Evolutionary conservation across 441 rosid genomes (phyloP), one percentile per base, ranked within the genome.

Genomic region (Omphalea diandra): DNA sequence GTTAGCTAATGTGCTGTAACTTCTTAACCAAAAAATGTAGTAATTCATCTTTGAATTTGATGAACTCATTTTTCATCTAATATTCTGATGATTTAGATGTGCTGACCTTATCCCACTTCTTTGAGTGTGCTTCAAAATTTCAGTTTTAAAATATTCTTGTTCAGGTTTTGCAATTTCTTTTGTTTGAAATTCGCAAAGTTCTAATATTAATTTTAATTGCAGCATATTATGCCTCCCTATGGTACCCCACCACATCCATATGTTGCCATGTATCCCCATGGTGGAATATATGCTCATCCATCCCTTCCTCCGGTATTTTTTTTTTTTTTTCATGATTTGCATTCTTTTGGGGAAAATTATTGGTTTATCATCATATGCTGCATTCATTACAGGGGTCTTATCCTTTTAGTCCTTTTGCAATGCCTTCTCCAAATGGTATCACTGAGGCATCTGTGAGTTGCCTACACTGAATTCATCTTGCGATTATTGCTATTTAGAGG

Each of bases 141-240:
- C 14, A 3, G 1, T 68, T 18, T 22, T 17, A 12, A 18, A 46
- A 22, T 20, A 14, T 29, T 64, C 44, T 22, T 9, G 36, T 31
- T 73, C 50, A 53, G 1, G 4, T 62, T 50, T 20, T 29, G 14
- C 41, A 24, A n/a, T 65, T 65, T 31, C 59, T 67, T 14, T 33
- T 22, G 49, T 29, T 47, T 14, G 32, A n/a, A 44, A 67, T 31
- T 49, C 52, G 33, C 47, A 47, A 69, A 41, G 36, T 62, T 59
- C 63, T 67, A 9, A 75, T 72, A 40, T 41, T 46, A 32, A 0
- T 65, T 67, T 58, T 65, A 15, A 41, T 66, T 82, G 82, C 88
- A 94, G 99, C 98, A 84, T 84, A 82, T 92, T 71, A 92, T 94
- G 94, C 96, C 98, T 82, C 93, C 97, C 29, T 92, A 90, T 77